Percentiles rank a stretch among this genome's conserved stretches.
Conservation (phyloP, 306 rosid genomes). For the Acacia crassicarpa region DNA sequence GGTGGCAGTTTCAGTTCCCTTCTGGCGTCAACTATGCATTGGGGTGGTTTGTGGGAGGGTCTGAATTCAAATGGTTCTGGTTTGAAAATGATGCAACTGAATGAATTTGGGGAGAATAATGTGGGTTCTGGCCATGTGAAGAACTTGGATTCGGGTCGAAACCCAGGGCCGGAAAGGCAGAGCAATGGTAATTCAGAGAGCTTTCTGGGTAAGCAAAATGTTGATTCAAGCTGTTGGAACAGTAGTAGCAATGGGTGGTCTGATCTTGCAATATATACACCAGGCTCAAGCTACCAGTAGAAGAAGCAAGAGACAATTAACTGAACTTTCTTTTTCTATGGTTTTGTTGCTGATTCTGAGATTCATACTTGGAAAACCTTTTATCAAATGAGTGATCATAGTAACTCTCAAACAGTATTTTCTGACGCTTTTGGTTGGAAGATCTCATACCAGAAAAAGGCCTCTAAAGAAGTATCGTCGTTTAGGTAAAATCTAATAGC, state of each 20-base stretch:
- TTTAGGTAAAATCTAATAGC: constrained; percentile 41
- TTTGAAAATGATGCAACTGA: constrained; percentile 52
- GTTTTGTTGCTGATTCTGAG: constrained; percentile 32
- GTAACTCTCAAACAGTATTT: constrained; percentile 27
- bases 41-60: constrained; percentile 57
- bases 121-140: constrained; percentile 33
- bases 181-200: constrained; percentile 44
- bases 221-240: constrained; percentile 73
- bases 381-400: constrained; percentile 34
- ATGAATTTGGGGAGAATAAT: constrained; percentile 49
- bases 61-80: constrained; percentile 61
- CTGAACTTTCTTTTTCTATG: constrained; percentile 17
- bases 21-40: constrained; percentile 56
- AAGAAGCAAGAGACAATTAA: constrained; percentile 16
- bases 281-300: constrained; percentile 76
- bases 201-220: constrained; percentile 56
- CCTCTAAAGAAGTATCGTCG: constrained; percentile 30
- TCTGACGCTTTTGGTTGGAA: constrained; percentile 37
- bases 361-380: constrained; percentile 31
- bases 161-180: constrained; percentile 47
- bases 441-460: constrained; percentile 33
- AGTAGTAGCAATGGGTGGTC: constrained; percentile 71
- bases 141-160: constrained; percentile 50
- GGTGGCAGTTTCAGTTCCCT: constrained; percentile 77
- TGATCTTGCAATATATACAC: constrained; percentile 87